Evolutionary conservation across 306 rosid species (phyloP).

Genomic region (Senna siamea): DNA sequence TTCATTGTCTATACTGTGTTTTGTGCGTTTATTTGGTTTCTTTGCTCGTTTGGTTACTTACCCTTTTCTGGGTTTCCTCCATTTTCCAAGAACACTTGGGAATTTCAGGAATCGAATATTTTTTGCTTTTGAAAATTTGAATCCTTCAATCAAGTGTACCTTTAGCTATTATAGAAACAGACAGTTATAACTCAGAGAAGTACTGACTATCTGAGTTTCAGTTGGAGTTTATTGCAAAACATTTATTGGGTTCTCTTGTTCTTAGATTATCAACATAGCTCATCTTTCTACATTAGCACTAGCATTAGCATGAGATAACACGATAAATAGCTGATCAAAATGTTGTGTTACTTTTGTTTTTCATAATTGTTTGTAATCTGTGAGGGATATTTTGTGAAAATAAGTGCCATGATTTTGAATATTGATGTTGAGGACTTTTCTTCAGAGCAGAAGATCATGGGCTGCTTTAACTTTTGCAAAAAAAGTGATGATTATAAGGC

Average conservation of each 20-base stretch:
- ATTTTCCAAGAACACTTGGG: not conserved
- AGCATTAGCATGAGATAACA: not conserved
- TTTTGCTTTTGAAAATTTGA: not conserved
- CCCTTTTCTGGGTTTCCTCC: constrained; percentile 15
- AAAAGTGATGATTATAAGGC: constrained; percentile 53
- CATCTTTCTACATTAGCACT: not conserved
- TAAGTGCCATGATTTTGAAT: not conserved
- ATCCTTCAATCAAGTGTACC: not conserved
- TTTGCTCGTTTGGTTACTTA: not conserved
- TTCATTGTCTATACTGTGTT: not conserved
- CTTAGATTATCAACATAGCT: not conserved
- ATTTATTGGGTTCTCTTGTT: constrained; percentile 1
- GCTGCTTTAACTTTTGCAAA: constrained; percentile 68
- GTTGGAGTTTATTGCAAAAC: not conserved
- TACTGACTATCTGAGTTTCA: not conserved
- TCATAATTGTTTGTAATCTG: no score
- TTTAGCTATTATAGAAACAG: not conserved
- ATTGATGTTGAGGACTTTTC: constrained; percentile 13
- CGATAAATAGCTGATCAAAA: not conserved
- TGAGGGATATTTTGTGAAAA: no score
- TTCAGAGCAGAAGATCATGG: constrained; percentile 47
- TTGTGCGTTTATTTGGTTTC: not conserved
- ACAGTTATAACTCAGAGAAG: not conserved
- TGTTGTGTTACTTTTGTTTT: not conserved
- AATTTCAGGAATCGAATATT: not conserved